Conservation (phyloP, 1,139 yeast genomes). For the Candida dubliniensis region DNA sequence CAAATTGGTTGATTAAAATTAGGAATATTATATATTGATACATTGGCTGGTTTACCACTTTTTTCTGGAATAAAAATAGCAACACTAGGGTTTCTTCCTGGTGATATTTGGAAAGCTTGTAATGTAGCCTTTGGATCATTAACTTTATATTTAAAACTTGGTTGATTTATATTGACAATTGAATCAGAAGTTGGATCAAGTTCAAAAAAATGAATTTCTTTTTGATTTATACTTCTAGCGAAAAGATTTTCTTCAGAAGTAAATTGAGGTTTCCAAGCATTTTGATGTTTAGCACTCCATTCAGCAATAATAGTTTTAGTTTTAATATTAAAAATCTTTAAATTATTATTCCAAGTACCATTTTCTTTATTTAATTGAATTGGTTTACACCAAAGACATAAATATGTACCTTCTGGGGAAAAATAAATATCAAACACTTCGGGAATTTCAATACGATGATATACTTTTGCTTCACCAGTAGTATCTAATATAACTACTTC, state of each 20-base stretch:
- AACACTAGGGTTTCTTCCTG: constrained; percentile 88
- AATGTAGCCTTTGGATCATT: constrained; percentile 59
- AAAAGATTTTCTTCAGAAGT: constrained; percentile 74
- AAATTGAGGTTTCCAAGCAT: constrained; percentile 90
- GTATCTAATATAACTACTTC: constrained; percentile 62
- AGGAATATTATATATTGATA: constrained; percentile 77
- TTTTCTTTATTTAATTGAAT: constrained; percentile 53
- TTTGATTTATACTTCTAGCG: constrained; percentile 58
- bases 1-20: constrained; percentile 79
- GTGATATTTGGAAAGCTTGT: constrained; percentile 64
- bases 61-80: constrained; percentile 90
- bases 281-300: constrained; percentile 80
- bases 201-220: constrained; percentile 75
- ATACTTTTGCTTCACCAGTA: constrained; percentile 28
- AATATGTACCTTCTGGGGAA: constrained; percentile 83
- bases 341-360: constrained; percentile 76
- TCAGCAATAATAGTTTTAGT: constrained; percentile 53
- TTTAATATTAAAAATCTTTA: constrained; percentile 65
- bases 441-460: constrained; percentile 42
- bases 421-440: constrained; percentile 82
- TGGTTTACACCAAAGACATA: constrained; percentile 93
- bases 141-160: constrained; percentile 60
- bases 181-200: constrained; percentile 46
- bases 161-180: constrained; percentile 41
- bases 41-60: constrained; percentile 82